A percentile compares a stretch with the other conserved stretches of the same genome.
phyloP scores from a whole-genome alignment of 352 stramenopile genomes.

The Phytopythium mirpurense region DNA sequence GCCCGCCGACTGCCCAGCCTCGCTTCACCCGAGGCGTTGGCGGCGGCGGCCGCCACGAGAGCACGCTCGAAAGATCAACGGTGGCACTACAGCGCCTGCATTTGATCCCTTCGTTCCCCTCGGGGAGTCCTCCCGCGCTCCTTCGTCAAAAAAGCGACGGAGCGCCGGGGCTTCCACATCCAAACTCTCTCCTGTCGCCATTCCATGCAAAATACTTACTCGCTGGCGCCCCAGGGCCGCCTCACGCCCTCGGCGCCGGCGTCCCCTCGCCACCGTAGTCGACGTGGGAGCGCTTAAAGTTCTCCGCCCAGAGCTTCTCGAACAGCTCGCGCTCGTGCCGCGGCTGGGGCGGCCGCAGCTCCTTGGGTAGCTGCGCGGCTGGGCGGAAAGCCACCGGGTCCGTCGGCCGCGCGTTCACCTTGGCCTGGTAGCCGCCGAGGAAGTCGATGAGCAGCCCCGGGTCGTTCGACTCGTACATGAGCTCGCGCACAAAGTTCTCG shows the following conservation, averaged over 20 bases:
- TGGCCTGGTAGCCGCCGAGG: constrained; percentile 67
- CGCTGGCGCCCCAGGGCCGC: too few relatives aligned
- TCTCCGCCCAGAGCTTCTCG: constrained; percentile 96
- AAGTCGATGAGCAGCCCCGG: constrained; percentile 74
- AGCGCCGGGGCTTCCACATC: neutral
- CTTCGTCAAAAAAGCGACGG: neutral
- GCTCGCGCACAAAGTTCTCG: constrained; percentile 84
- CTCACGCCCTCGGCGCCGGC: constrained; percentile 6
- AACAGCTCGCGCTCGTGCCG: constrained; percentile 93
- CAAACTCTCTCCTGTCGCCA: neutral
- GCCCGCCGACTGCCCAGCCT: neutral
- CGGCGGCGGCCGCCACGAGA: neutral
- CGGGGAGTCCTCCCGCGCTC: neutral
- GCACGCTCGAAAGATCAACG: too few relatives aligned
- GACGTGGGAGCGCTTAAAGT: constrained; percentile 91
- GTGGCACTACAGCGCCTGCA: too few relatives aligned
- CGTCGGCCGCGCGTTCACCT: constrained; percentile 69
- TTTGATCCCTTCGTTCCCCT: neutral
- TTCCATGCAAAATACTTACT: constrained; percentile 12
- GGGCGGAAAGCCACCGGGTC: constrained; percentile 62
- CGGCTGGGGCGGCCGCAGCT: constrained; percentile 90
- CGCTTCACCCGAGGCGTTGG: constrained; percentile 4
- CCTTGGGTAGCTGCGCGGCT: constrained; percentile 75
- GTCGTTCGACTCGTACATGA: constrained; percentile 87
- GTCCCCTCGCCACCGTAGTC: constrained; percentile 39